Percentiles rank a stretch among this genome's conserved stretches.
Conservation (phyloP, 2,329 filamentous ascomycete genomes). For the Colletotrichum coccodes region DNA sequence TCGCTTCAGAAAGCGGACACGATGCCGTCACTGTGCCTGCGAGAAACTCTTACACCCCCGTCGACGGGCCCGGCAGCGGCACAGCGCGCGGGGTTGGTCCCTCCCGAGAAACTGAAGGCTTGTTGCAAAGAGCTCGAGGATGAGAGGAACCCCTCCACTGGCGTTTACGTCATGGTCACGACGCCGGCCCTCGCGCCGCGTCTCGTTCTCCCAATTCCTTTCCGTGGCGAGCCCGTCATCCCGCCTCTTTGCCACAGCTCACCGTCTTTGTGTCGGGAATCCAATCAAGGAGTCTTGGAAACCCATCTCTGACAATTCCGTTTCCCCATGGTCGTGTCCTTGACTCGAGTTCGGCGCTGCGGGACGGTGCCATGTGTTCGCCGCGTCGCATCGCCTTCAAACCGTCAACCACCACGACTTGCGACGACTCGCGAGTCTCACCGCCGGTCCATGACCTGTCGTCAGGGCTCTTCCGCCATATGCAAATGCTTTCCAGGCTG, state of each 20-base stretch:
- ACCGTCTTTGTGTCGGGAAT: background rate
- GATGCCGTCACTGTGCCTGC: constrained; percentile 20
- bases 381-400: background rate
- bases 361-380: background rate
- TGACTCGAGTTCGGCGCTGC: background rate
- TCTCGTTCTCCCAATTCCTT: background rate
- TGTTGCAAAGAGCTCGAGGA: background rate
- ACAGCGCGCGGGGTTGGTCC: background rate
- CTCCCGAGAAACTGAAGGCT: background rate
- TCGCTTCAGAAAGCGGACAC: constrained; percentile 7
- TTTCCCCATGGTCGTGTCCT: background rate
- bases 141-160: background rate
- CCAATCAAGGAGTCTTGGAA: background rate
- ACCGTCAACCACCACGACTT: background rate
- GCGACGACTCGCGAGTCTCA: background rate
- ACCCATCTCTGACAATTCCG: background rate
- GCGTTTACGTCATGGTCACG: constrained; percentile 9
- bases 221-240: background rate
- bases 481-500: background rate
- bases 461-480: background rate
- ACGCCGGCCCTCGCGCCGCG: background rate
- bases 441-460: background rate
- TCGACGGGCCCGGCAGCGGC: background rate
- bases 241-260: background rate
- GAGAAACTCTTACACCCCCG: background rate